A percentile compares a stretch with the other conserved stretches of the same genome.
Evolutionary conservation across 2,329 filamentous ascomycete genomes (phyloP).

Genomic region (Fusarium sp.): DNA sequence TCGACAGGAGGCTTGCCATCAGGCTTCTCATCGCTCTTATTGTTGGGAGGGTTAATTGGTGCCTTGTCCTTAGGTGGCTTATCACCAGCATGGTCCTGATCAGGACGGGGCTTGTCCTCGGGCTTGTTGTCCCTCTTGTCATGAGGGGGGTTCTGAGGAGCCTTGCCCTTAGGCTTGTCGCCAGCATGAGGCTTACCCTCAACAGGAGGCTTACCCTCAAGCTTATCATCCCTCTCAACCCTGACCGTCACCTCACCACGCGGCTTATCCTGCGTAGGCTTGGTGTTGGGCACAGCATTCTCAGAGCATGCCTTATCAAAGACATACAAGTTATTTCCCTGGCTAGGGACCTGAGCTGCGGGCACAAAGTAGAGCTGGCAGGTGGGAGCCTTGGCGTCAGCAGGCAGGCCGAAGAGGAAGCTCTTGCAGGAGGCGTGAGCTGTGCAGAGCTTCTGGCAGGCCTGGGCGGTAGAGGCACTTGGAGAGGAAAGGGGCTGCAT

Average conservation of each 20-base stretch:
- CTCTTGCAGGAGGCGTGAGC: slow-evolving; percentile 3
- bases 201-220: not conserved
- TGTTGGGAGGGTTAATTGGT: not conserved
- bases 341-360: not conserved
- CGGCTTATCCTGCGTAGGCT: slow-evolving; percentile 2
- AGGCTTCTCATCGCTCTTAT: not conserved
- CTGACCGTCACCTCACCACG: not conserved
- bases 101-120: not conserved
- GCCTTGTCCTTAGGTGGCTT: not conserved
- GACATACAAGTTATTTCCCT: not conserved
- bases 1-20: not conserved
- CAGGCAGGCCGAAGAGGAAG: slow-evolving; percentile 3
- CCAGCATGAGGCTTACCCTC: not conserved
- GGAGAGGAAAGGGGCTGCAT: not conserved
- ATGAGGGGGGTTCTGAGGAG: not conserved
- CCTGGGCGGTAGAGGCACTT: not conserved
- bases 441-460: not conserved
- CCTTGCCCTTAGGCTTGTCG: not conserved
- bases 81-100: not conserved
- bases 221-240: not conserved
- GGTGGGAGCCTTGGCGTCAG: not conserved
- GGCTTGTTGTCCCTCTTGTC: not conserved
- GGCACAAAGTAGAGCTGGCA: not conserved
- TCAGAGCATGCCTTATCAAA: slow-evolving; percentile 8
- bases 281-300: not conserved